Evolutionary conservation across 257 asterid genomes (phyloP), one percentile per base, ranked within the genome.

Genomic region (Agastache rugosa): DNA sequence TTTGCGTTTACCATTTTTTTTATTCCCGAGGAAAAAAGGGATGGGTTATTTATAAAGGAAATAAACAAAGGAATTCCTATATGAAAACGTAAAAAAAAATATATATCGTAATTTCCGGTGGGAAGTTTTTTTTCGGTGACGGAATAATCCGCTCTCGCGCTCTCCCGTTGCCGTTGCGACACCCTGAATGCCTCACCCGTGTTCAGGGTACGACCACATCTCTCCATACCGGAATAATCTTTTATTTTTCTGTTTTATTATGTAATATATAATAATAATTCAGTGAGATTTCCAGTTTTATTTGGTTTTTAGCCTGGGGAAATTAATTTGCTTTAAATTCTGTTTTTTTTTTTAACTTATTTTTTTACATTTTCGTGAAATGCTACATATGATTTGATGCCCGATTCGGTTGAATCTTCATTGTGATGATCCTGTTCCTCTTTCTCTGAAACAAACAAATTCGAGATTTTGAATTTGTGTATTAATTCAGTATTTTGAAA

Each of bases 161-260:
- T 90, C 91, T 82, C 87, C 95, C 96, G 92, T 91, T 93, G 90
- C 95, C 96, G 92, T 91, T 93, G 88, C 79, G 83, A 82, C 86
- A 81, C 86, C 96, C 96, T 93, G 98, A 87, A 93, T 90, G 91
- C 97, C 97, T 93, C 95, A 88, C 88, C 96, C 90, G 98, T 92
- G 90, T 90, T 93, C 97, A 85, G 97, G 97, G 98, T 90, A 77
- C 50, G 59, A 3, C 37, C 11, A 9, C 11, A n/a, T n/a, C n/a
- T 8, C 41, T 0, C 41, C n/a, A n/a, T n/a, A n/a, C n/a, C n/a
- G n/a, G 2, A 37, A 0, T 39, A 0, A n/a, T n/a, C n/a, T 3
- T 44, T 11, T 10, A 1, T 5, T 51, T 17, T 17, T 51, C 58
- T 51, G 0, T 17, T 51, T 17, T 8, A n/a, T n/a, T n/a, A 16